Percentiles rank a stretch among this genome's conserved stretches.
These are phyloP conservation scores for Diphasiastrum complanatum DNA, from an alignment of 83 land plant genomes.

Conservation along the genomic window DNA sequence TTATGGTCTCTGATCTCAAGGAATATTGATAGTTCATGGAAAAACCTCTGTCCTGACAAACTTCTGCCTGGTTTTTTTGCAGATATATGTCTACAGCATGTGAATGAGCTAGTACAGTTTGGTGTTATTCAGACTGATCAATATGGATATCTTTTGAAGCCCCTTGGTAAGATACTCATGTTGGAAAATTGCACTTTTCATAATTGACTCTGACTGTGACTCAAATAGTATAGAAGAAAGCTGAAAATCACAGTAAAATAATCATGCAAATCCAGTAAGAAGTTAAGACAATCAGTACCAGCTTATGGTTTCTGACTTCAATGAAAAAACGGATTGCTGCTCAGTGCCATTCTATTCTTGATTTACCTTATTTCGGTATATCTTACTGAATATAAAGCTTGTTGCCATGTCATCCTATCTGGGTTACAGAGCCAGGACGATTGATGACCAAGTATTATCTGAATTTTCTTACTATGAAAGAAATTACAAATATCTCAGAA, in stretches of 20 bases:
- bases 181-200: background rate
- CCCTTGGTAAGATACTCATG: constrained; percentile 51
- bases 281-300: too few species aligned
- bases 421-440: constrained; percentile 87
- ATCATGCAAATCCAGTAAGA: too few species aligned
- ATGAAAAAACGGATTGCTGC: too few species aligned
- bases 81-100: constrained; percentile 84
- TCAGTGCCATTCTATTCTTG: too few species aligned
- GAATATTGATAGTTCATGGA: background rate
- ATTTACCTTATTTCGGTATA: too few species aligned
- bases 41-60: too few species aligned
- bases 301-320: too few species aligned
- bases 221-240: background rate
- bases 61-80: too few species aligned
- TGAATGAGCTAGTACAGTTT: constrained; percentile 67
- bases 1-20: background rate
- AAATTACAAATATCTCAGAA: constrained; percentile 50
- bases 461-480: constrained; percentile 84
- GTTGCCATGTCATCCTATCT: too few species aligned
- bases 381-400: too few species aligned
- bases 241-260: background rate
- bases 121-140: constrained; percentile 84
- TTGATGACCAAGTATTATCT: constrained; percentile 95
- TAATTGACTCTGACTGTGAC: too few species aligned
- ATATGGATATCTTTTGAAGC: constrained; percentile 83